These are phyloP conservation scores for Dendryphion nanum DNA, from an alignment of 2,329 filamentous ascomycete genomes.

Conservation along the genomic window DNA sequence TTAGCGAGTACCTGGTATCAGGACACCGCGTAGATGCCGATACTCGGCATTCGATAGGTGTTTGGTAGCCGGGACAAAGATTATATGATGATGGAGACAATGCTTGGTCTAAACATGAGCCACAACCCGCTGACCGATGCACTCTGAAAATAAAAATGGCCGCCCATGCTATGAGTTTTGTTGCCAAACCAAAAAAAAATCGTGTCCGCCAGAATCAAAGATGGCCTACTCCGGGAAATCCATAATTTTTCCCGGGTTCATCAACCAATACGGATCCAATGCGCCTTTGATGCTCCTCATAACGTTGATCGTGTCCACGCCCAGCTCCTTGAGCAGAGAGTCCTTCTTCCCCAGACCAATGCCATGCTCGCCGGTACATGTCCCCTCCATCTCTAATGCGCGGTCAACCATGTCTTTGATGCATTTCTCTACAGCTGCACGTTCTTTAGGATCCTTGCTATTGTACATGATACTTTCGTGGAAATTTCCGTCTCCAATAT, in stretches of 20 bases:
- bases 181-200: background rate
- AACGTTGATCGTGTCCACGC: conserved; percentile 73
- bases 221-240: conserved; percentile 45
- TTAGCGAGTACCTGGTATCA: too few species aligned
- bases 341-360: conserved; percentile 85
- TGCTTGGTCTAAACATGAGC: too few species aligned
- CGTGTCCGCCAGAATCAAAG: background rate
- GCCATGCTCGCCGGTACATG: conserved; percentile 86
- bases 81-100: too few species aligned
- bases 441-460: conserved; percentile 65
- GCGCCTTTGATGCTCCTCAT: conserved; percentile 84
- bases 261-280: conserved; percentile 80
- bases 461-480: conserved; percentile 92
- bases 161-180: conserved; percentile 18
- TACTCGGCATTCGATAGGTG: too few species aligned
- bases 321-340: conserved; percentile 75
- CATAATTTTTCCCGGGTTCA: conserved; percentile 93
- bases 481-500: conserved; percentile 93
- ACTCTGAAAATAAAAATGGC: conserved; percentile 12
- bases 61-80: too few species aligned
- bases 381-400: conserved; percentile 92
- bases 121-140: background rate
- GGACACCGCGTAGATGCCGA: too few species aligned
- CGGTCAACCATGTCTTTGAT: conserved; percentile 88
- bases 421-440: conserved; percentile 72